A percentile compares a stretch with the other conserved stretches of the same genome.
phyloP scores from a whole-genome alignment of 2,329 filamentous ascomycete species.

The Pseudogymnoascus sp. region DNA sequence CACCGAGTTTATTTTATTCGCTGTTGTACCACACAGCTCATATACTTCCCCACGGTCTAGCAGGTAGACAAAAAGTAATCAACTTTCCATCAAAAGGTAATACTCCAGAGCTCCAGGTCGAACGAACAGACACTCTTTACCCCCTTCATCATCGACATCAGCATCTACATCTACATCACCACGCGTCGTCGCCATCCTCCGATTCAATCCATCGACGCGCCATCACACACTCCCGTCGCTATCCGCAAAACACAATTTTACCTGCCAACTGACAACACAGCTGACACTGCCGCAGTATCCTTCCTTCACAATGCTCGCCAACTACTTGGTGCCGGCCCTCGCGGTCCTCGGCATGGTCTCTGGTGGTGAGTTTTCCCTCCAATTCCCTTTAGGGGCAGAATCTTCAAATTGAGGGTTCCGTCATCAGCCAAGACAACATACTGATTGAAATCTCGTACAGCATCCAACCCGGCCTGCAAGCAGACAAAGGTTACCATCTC shows the following conservation, averaged over 20 bases:
- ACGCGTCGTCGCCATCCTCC: background rate
- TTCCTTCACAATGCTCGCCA: constrained; percentile 38
- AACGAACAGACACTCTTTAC: background rate
- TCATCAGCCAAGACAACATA: background rate
- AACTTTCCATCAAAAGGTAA: constrained; percentile 5
- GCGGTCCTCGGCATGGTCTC: constrained; percentile 37
- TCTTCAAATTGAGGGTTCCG: background rate
- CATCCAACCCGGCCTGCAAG: constrained; percentile 19
- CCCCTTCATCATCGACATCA: too few species aligned
- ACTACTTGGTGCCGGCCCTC: constrained; percentile 37
- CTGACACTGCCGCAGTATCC: constrained; percentile 16
- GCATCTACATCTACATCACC: background rate
- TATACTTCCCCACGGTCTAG: background rate
- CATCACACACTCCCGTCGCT: background rate
- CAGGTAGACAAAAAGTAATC: background rate
- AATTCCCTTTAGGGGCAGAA: background rate
- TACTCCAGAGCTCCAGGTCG: background rate
- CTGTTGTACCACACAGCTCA: background rate
- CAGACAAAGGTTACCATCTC: constrained; percentile 25
- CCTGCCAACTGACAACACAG: background rate
- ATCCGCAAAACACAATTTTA: constrained; percentile 9
- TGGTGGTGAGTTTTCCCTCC: constrained; percentile 21
- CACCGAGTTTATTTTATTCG: constrained; percentile 2
- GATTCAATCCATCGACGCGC: background rate
- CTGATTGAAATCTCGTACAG: background rate